Conservation (phyloP, 306 rosid genomes). For the Cyclanthera cordifolia region DNA sequence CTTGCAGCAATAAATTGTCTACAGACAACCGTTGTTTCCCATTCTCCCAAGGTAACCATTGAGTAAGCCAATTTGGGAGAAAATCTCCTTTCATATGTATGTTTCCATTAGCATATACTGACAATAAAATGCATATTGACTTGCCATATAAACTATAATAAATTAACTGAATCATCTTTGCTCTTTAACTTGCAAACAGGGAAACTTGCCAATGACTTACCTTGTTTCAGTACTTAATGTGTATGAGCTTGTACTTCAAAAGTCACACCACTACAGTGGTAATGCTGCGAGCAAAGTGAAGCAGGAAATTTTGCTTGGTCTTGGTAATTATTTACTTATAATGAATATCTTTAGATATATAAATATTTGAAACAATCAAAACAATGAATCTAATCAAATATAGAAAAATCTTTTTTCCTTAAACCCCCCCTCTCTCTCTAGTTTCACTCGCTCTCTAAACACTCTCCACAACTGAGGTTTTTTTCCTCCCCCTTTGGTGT, state of each 20-base stretch:
- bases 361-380: not conserved
- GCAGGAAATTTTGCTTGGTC: slow-evolving; percentile 87
- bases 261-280: slow-evolving; percentile 44
- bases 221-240: slow-evolving; percentile 67
- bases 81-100: slow-evolving; percentile 11
- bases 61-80: not conserved
- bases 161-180: not conserved
- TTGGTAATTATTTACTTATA: slow-evolving; percentile 55
- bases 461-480: no score
- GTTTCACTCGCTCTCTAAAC: no score
- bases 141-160: not conserved
- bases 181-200: slow-evolving; percentile 45
- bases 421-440: no score
- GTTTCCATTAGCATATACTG: not conserved
- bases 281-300: slow-evolving; percentile 66
- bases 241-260: slow-evolving; percentile 67
- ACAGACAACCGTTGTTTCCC: slow-evolving; percentile 76
- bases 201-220: slow-evolving; percentile 72
- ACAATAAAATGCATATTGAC: not conserved
- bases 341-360: not conserved
- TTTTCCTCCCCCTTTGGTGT: no score
- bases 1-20: slow-evolving; percentile 88
- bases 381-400: not conserved
- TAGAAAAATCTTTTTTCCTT: no score
- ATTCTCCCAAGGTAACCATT: slow-evolving; percentile 64